Conservation (phyloP, 805 yeast species). For the Isabelozyma heimii region DNA sequence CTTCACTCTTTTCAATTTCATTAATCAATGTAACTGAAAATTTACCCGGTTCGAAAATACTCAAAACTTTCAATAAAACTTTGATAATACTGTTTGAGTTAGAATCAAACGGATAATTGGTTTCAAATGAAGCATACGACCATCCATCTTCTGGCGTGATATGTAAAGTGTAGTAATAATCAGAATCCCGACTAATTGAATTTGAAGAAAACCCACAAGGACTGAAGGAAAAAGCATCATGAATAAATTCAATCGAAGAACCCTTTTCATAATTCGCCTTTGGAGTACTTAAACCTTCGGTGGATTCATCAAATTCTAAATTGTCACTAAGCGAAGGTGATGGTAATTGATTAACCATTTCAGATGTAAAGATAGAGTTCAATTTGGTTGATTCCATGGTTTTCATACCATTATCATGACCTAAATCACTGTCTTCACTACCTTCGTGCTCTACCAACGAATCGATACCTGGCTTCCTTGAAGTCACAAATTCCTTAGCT, state of each 20-base stretch:
- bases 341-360: slow-evolving; percentile 20
- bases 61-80: slow-evolving; percentile 59
- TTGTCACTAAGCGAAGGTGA: slow-evolving; percentile 32
- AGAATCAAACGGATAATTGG: slow-evolving; percentile 63
- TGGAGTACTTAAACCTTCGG: neutral
- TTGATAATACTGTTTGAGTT: slow-evolving; percentile 42
- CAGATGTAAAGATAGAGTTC: slow-evolving; percentile 48
- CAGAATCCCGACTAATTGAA: slow-evolving; percentile 52
- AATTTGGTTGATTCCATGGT: slow-evolving; percentile 65
- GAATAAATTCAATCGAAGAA: slow-evolving; percentile 40
- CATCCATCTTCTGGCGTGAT: slow-evolving; percentile 93
- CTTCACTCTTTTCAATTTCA: slow-evolving; percentile 13
- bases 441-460: slow-evolving; percentile 32
- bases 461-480: slow-evolving; percentile 44
- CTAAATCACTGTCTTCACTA: slow-evolving; percentile 59
- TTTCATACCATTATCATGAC: slow-evolving; percentile 74
- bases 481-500: slow-evolving; percentile 58
- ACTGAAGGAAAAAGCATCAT: slow-evolving; percentile 85
- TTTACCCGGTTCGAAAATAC: slow-evolving; percentile 69
- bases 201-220: slow-evolving; percentile 97
- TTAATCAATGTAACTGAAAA: slow-evolving; percentile 53
- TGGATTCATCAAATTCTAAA: slow-evolving; percentile 19
- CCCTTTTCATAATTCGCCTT: neutral
- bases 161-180: slow-evolving; percentile 75
- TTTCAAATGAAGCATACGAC: slow-evolving; percentile 95